Evolutionary conservation across 495 filamentous ascomycete genomes (phyloP), one percentile per base, ranked within the genome.

Genomic region (Astrothelium macrocarpum): DNA sequence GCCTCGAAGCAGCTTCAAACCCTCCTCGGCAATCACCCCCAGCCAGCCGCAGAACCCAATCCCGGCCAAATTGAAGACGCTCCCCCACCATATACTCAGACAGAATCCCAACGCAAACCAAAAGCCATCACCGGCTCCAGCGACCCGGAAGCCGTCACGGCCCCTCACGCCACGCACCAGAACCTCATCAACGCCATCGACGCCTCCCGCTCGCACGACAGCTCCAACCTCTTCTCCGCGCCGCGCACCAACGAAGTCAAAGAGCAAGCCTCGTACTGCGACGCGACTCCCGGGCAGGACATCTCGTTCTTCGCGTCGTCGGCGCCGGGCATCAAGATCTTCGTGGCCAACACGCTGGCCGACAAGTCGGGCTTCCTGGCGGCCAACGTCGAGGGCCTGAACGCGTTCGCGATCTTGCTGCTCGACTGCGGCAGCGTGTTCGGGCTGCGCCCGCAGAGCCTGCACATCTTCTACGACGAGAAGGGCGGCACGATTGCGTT

Each of bases 381-480:
- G 18, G 70, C 78, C 7, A 87, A 95, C 71, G 79, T 78, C 36
- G 73, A 66, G 0, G 79, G 81, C 2, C 84, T 98, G 66, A 85
- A 84, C 61, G 67, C 79, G 16, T 97, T 98, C 70, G 84, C 88
- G 5, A 74, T 74, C 5, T 62, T 97, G 25, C 78, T 98, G 12
- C 73, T 81, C 60, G 88, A 91, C 1, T 79, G 89, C 10, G 87
- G 81, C 5, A 78, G 76, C 1, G 80, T 95, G 26, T 96, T 95
- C 72, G 77, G 81, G 12, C 78, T 96, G 31, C 70, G 78, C 1
- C 72, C 76, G 11, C 76, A 81, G 43, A 78, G 79, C 28, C 66
- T 97, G 49, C 91, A 95, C 72, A 87, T 97, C 65, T 96, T 91
- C 79, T 91, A 90, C 66, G 91, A 96, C 65, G 82, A 87, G 23